Conservation (phyloP, 257 asterid species). For the Pogostemon cablin region DNA sequence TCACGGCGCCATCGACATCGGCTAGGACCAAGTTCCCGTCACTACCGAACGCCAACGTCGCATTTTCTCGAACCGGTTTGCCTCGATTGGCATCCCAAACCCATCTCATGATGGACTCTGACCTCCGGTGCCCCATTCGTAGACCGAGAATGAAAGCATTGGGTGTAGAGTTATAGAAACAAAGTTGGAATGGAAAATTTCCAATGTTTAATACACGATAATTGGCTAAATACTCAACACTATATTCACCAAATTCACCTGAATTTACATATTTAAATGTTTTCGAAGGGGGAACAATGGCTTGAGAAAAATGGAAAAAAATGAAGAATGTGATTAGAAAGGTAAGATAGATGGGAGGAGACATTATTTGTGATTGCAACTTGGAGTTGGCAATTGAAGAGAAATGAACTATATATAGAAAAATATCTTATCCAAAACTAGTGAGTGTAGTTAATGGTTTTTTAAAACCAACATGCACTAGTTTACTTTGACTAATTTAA, state of each 20-base stretch:
- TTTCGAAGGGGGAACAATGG: constrained; percentile 39
- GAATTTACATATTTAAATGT: constrained; percentile 37
- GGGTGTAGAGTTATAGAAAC: constrained; percentile 42
- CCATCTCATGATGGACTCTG: constrained; percentile 38
- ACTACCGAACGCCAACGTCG: constrained; percentile 29
- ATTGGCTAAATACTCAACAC: constrained; percentile 32
- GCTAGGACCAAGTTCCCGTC: constrained; percentile 40
- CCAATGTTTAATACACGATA: constrained; percentile 27
- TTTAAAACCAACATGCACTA: too few species aligned
- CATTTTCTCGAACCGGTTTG: constrained; percentile 38
- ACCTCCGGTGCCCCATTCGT: constrained; percentile 26
- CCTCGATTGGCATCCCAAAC: constrained; percentile 42
- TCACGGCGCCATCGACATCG: constrained; percentile 35
- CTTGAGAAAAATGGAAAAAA: constrained; percentile 24
- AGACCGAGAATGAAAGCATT: constrained; percentile 34
- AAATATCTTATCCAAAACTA: constrained; percentile 3
- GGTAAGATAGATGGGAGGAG: background rate
- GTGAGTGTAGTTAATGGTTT: background rate
- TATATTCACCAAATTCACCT: constrained; percentile 36
- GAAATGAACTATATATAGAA: constrained; percentile 4
- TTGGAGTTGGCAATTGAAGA: background rate
- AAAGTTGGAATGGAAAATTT: constrained; percentile 33
- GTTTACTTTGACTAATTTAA: constrained; percentile 7
- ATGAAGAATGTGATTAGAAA: constrained; percentile 13
- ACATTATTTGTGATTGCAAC: constrained; percentile 6